These are phyloP conservation scores for Sclerotinia borealis DNA, from an alignment of 2,329 filamentous ascomycete genomes.

Conservation along the genomic window DNA sequence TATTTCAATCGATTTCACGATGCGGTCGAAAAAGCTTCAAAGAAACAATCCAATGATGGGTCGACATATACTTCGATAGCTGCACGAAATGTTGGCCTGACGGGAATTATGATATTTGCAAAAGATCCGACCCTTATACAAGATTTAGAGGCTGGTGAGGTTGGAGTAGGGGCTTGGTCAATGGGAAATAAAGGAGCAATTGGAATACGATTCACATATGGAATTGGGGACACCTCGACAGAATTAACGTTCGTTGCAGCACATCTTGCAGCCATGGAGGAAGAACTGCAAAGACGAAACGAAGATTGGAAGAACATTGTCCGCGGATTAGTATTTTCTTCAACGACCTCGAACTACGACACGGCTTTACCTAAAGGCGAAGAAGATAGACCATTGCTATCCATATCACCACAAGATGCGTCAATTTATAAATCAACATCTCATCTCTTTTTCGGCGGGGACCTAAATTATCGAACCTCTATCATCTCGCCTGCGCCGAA, in stretches of 20 bases:
- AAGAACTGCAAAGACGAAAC: slow-evolving; percentile 68
- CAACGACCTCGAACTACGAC: slow-evolving; percentile 30
- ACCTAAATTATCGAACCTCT: slow-evolving; percentile 90
- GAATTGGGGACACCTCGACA: slow-evolving; percentile 38
- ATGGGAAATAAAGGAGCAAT: slow-evolving; percentile 97
- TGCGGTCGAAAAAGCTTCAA: slow-evolving; percentile 64
- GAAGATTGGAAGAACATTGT: slow-evolving; percentile 84
- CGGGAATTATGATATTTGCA: slow-evolving; percentile 79
- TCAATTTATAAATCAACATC: slow-evolving; percentile 69
- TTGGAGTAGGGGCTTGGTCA: slow-evolving; percentile 76
- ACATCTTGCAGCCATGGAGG: slow-evolving; percentile 85
- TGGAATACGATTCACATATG: slow-evolving; percentile 64
- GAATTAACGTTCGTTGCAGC: slow-evolving; percentile 81
- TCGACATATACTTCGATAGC: slow-evolving; percentile 61
- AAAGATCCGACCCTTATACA: slow-evolving; percentile 55
- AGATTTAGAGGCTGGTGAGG: slow-evolving; percentile 68
- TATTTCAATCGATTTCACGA: slow-evolving; percentile 69
- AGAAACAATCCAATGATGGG: slow-evolving; percentile 28
- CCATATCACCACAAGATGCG: slow-evolving; percentile 38
- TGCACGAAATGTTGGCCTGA: slow-evolving; percentile 78
- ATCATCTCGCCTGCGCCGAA: slow-evolving; percentile 54
- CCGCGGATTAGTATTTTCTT: slow-evolving; percentile 68
- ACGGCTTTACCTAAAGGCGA: slow-evolving; percentile 13
- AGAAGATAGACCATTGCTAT: slow-evolving; percentile 39
- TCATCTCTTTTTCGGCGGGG: slow-evolving; percentile 81